phyloP scores from a whole-genome alignment of 2,329 filamentous ascomycete genomes.

The Parafenestella ontariensis region DNA sequence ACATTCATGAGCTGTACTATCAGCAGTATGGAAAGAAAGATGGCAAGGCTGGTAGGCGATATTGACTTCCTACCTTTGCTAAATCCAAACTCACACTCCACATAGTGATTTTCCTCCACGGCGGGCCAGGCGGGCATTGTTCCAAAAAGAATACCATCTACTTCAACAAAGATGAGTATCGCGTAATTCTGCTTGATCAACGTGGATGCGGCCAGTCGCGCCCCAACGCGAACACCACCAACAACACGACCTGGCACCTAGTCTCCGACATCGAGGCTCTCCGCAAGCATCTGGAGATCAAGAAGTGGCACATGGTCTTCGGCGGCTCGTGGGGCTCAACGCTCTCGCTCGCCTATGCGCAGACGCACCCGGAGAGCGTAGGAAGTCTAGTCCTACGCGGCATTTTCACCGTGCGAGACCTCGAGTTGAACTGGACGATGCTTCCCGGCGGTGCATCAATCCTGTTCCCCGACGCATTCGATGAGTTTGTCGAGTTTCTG shows the following conservation, averaged over 20 bases:
- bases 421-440: constrained; percentile 50
- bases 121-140: constrained; percentile 52
- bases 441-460: constrained; percentile 36
- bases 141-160: constrained; percentile 48
- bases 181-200: constrained; percentile 57
- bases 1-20: constrained; percentile 48
- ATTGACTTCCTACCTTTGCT: background rate
- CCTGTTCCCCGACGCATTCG: constrained; percentile 52
- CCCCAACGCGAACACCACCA: constrained; percentile 49
- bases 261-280: constrained; percentile 56
- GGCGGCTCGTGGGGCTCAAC: constrained; percentile 59
- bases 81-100: background rate
- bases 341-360: constrained; percentile 54
- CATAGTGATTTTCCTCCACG: constrained; percentile 53
- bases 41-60: constrained; percentile 46
- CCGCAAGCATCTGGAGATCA: constrained; percentile 51
- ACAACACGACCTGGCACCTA: constrained; percentile 57
- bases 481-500: constrained; percentile 46
- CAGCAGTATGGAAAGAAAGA: constrained; percentile 49
- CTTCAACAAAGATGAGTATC: constrained; percentile 55
- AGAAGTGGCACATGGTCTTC: constrained; percentile 56
- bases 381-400: constrained; percentile 53
- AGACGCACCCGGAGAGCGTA: constrained; percentile 51
- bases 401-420: constrained; percentile 49
- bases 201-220: constrained; percentile 55